Evolutionary conservation across 768 basidiomycete genomes (phyloP).

Genomic region (Hebeloma cylindrosporum): DNA sequence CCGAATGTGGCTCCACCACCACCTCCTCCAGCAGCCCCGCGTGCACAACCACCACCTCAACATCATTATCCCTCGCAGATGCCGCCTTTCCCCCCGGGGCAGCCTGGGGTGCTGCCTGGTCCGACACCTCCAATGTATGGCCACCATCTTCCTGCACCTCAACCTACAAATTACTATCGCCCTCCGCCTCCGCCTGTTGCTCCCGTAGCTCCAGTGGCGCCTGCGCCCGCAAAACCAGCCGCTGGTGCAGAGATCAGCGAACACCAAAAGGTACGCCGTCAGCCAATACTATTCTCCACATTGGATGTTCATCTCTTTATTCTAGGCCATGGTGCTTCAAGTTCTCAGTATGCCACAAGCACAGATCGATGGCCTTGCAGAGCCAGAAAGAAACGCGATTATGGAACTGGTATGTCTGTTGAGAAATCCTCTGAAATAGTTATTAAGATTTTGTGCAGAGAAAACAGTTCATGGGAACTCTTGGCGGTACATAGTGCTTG

Average conservation of each 20-base stretch:
- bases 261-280: conserved; percentile 42
- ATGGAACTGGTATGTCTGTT: conserved; percentile 65
- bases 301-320: conserved; percentile 17
- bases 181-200: conserved; percentile 25
- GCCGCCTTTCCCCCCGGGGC: conserved; percentile 32
- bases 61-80: conserved; percentile 31
- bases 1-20: conserved; percentile 19
- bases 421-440: conserved; percentile 1
- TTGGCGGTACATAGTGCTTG: conserved; percentile 24
- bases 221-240: conserved; percentile 28
- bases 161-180: conserved; percentile 22
- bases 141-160: conserved; percentile 20
- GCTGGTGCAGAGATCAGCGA: conserved; percentile 47
- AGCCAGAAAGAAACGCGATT: conserved; percentile 76
- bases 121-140: conserved; percentile 29
- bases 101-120: conserved; percentile 33
- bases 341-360: conserved; percentile 79
- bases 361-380: conserved; percentile 80
- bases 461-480: conserved; percentile 37
- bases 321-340: conserved; percentile 80
- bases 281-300: conserved; percentile 6
- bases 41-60: conserved; percentile 15
- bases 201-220: conserved; percentile 29
- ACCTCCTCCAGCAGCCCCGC: conserved; percentile 16
- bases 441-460: conserved; percentile 27